Conservation (phyloP, 495 filamentous ascomycete genomes). For the Neurospora pannonica region DNA sequence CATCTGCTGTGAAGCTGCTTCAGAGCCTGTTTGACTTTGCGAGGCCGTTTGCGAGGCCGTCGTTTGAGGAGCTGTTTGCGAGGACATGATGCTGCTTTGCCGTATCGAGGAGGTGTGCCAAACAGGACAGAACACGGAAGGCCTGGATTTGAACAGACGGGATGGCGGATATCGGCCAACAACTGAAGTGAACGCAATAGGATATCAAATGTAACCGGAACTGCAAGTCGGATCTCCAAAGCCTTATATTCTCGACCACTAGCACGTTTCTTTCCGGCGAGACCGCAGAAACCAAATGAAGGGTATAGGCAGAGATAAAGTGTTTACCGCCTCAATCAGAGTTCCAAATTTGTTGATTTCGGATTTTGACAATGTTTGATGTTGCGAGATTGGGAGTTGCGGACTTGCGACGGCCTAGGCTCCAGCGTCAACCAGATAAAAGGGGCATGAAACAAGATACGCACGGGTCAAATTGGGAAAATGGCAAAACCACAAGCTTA, state of each 20-base stretch:
- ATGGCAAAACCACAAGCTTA: background rate
- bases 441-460: background rate
- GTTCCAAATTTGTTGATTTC: background rate
- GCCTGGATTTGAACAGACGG: background rate
- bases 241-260: background rate
- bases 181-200: background rate
- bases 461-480: background rate
- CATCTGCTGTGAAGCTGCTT: slow-evolving; percentile 22
- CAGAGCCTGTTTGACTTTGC: background rate
- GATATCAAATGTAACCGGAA: background rate
- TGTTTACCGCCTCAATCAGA: background rate
- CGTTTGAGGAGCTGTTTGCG: background rate
- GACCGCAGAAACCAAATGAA: background rate
- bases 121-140: background rate
- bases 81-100: background rate
- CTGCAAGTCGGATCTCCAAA: background rate
- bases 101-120: background rate
- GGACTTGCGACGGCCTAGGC: slow-evolving; percentile 14
- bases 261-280: background rate
- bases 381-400: slow-evolving; percentile 11
- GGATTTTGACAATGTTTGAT: background rate
- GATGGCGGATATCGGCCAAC: background rate
- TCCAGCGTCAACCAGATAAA: background rate
- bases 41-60: background rate
- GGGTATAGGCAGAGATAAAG: background rate